These are phyloP conservation scores for Prunus persica DNA, from an alignment of 306 rosid species.

Conservation along the genomic window DNA sequence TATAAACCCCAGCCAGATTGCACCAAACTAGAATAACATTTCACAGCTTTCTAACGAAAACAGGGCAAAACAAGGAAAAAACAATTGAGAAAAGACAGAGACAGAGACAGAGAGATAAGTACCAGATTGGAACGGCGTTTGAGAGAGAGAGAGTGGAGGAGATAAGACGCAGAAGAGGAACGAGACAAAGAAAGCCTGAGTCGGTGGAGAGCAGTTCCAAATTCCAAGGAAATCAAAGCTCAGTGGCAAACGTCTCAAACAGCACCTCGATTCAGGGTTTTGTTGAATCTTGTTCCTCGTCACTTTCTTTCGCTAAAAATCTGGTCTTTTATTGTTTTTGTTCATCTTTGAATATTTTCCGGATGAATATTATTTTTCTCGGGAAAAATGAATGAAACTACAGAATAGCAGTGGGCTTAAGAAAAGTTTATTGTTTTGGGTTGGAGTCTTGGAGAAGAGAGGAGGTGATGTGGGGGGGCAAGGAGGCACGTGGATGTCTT, in stretches of 20 bases:
- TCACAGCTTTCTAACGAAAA: background rate
- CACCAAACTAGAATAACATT: slow-evolving; percentile 16
- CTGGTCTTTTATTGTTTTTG: background rate
- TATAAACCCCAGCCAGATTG: slow-evolving; percentile 43
- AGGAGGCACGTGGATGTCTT: slow-evolving; percentile 52
- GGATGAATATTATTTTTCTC: slow-evolving; percentile 25
- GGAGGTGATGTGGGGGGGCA: background rate
- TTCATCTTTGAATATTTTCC: background rate
- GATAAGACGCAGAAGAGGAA: background rate
- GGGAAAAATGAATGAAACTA: slow-evolving; percentile 18
- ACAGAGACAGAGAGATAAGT: slow-evolving; percentile 6
- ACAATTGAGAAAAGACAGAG: slow-evolving; percentile 5
- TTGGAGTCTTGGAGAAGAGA: background rate
- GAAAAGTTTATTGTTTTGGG: background rate
- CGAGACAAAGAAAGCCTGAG: slow-evolving; percentile 5
- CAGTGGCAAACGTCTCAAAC: slow-evolving; percentile 19
- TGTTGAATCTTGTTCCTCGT: slow-evolving; percentile 2
- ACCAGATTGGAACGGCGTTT: slow-evolving; percentile 33
- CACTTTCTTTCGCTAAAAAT: slow-evolving; percentile 2
- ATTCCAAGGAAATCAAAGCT: slow-evolving; percentile 16
- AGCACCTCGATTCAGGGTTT: slow-evolving; percentile 27
- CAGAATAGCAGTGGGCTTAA: slow-evolving; percentile 1
- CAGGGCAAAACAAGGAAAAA: slow-evolving; percentile 1
- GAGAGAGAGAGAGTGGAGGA: background rate
- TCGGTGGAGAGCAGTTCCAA: slow-evolving; percentile 38